phyloP scores from a whole-genome alignment of 805 yeast species.

The Ogataea saltuana region DNA sequence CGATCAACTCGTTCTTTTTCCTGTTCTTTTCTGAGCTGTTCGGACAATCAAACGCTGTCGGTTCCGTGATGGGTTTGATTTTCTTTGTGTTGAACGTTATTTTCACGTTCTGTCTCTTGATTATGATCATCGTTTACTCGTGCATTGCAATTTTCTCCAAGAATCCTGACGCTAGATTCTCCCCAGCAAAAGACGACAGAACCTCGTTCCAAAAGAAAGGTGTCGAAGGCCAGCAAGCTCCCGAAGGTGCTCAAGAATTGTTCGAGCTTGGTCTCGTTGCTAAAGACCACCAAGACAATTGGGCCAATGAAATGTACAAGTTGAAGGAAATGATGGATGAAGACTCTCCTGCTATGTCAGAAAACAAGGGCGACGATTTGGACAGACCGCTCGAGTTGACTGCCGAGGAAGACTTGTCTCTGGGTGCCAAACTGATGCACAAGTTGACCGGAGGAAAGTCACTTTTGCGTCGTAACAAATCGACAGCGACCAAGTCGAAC shows the following conservation, averaged over 20 bases:
- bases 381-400: slow-evolving; percentile 35
- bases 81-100: slow-evolving; percentile 90
- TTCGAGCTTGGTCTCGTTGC: slow-evolving; percentile 82
- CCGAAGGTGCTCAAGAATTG: slow-evolving; percentile 49
- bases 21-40: slow-evolving; percentile 83
- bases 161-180: slow-evolving; percentile 86
- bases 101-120: slow-evolving; percentile 70
- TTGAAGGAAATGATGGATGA: slow-evolving; percentile 40
- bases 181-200: slow-evolving; percentile 90
- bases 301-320: slow-evolving; percentile 68
- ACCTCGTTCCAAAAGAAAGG: slow-evolving; percentile 69
- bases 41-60: slow-evolving; percentile 75
- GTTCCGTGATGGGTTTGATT: slow-evolving; percentile 88
- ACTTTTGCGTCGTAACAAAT: slow-evolving; percentile 26
- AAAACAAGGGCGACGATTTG: slow-evolving; percentile 21
- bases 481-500: slow-evolving; percentile 8
- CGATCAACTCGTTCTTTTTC: slow-evolving; percentile 81
- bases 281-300: slow-evolving; percentile 70
- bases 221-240: slow-evolving; percentile 20
- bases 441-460: slow-evolving; percentile 48
- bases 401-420: slow-evolving; percentile 35
- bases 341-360: slow-evolving; percentile 23
- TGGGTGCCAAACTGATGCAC: slow-evolving; percentile 45
- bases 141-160: slow-evolving; percentile 65
- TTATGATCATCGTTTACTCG: slow-evolving; percentile 68